These are phyloP conservation scores for Tetracentron sinense DNA, from an alignment of 164 flowering plant genomes.

Conservation along the genomic window DNA sequence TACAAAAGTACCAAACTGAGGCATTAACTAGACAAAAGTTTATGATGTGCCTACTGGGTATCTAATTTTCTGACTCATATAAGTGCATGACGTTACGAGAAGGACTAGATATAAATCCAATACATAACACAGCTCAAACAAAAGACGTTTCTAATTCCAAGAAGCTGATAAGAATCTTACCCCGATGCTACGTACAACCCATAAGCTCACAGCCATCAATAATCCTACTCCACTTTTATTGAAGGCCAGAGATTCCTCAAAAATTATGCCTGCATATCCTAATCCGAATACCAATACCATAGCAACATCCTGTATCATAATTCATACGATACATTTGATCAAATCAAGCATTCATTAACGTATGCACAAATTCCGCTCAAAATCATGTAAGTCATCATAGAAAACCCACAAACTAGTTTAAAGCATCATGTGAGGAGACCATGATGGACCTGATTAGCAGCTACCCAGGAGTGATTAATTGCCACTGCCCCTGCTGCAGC, in stretches of 20 bases:
- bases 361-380: not conserved
- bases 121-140: not conserved
- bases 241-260: slow-evolving; percentile 97
- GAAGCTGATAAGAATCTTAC: slow-evolving; percentile 37
- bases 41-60: not conserved
- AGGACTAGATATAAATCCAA: not conserved
- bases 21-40: not conserved
- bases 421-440: slow-evolving; percentile 8
- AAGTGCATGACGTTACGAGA: not conserved
- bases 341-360: slow-evolving; percentile 9
- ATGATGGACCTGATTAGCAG: slow-evolving; percentile 79
- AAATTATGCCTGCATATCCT: slow-evolving; percentile 92
- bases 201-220: slow-evolving; percentile 92
- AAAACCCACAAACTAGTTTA: not conserved
- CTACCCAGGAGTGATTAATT: slow-evolving; percentile 95
- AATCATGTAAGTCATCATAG: not conserved
- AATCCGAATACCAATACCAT: slow-evolving; percentile 84
- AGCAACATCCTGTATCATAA: slow-evolving; percentile 73
- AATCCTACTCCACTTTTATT: slow-evolving; percentile 98
- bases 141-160: not conserved
- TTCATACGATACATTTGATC: slow-evolving; percentile 18
- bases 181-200: slow-evolving; percentile 93
- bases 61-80: too few relatives aligned
- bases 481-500: slow-evolving; percentile 75
- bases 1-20: not conserved